A percentile compares a stretch with the other conserved stretches of the same genome.
Conservation (phyloP, 768 basidiomycete genomes). For the Leccinum olivaceopallidum region DNA sequence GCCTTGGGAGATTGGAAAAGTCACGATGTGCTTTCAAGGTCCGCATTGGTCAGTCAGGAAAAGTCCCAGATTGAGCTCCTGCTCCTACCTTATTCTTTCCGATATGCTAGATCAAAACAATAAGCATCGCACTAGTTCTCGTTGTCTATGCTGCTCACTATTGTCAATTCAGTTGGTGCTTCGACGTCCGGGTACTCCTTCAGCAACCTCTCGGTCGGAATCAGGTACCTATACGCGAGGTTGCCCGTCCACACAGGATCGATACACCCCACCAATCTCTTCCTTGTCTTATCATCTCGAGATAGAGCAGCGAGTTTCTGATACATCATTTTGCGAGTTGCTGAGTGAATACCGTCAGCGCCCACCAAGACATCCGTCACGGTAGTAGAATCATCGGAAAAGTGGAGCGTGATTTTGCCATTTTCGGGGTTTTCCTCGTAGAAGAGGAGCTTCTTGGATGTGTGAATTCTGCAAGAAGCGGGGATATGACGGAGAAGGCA, state of each 20-base stretch:
- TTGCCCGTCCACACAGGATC: slow-evolving; percentile 40
- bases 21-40: slow-evolving; percentile 37
- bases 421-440: slow-evolving; percentile 27
- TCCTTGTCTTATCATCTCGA: slow-evolving; percentile 7
- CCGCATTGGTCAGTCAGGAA: background rate
- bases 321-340: slow-evolving; percentile 31
- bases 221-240: slow-evolving; percentile 39
- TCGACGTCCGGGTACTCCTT: slow-evolving; percentile 36
- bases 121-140: slow-evolving; percentile 3
- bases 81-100: slow-evolving; percentile 22
- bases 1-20: slow-evolving; percentile 41
- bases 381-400: slow-evolving; percentile 37
- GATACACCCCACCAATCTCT: slow-evolving; percentile 20
- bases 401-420: slow-evolving; percentile 33
- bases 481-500: slow-evolving; percentile 32
- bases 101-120: slow-evolving; percentile 21
- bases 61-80: background rate
- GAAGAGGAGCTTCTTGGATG: slow-evolving; percentile 36
- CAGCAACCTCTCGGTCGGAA: slow-evolving; percentile 30
- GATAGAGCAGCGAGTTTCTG: slow-evolving; percentile 11
- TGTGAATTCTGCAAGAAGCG: slow-evolving; percentile 31
- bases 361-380: slow-evolving; percentile 44
- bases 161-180: slow-evolving; percentile 28
- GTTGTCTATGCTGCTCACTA: slow-evolving; percentile 3
- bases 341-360: slow-evolving; percentile 45